Evolutionary conservation across 2,329 filamentous ascomycete genomes (phyloP).

Genomic region (Aureobasidium sp.): DNA sequence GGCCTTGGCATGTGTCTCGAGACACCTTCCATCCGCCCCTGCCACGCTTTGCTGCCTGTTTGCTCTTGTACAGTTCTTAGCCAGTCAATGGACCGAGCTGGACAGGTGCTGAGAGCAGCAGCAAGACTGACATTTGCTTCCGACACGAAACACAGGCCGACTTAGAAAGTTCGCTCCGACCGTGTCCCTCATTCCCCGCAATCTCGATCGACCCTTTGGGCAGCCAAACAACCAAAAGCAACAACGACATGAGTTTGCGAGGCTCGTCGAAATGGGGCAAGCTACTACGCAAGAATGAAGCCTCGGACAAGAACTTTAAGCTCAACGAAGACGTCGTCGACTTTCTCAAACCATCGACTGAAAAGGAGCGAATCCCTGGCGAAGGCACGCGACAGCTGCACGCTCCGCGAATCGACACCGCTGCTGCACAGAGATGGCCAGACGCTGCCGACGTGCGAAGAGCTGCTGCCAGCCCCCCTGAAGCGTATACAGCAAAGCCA

Average conservation of each 20-base stretch:
- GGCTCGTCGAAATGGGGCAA: constrained; percentile 16
- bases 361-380: constrained; percentile 26
- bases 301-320: constrained; percentile 15
- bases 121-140: background rate
- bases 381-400: constrained; percentile 19
- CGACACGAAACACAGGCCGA: background rate
- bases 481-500: constrained; percentile 21
- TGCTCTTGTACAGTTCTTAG: background rate
- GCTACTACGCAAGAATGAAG: constrained; percentile 19
- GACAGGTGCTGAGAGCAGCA: background rate
- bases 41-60: background rate
- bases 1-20: background rate
- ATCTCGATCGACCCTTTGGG: background rate
- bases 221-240: background rate
- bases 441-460: constrained; percentile 34
- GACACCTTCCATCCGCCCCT: background rate
- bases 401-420: constrained; percentile 39
- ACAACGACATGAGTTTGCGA: constrained; percentile 5
- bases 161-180: background rate
- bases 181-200: constrained; percentile 4
- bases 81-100: background rate
- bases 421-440: constrained; percentile 43
- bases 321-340: constrained; percentile 44
- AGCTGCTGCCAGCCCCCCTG: constrained; percentile 8
- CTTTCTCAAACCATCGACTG: constrained; percentile 48